These are phyloP conservation scores for Orbilia brochopaga DNA, from an alignment of 2,329 filamentous ascomycete species.

Conservation along the genomic window DNA sequence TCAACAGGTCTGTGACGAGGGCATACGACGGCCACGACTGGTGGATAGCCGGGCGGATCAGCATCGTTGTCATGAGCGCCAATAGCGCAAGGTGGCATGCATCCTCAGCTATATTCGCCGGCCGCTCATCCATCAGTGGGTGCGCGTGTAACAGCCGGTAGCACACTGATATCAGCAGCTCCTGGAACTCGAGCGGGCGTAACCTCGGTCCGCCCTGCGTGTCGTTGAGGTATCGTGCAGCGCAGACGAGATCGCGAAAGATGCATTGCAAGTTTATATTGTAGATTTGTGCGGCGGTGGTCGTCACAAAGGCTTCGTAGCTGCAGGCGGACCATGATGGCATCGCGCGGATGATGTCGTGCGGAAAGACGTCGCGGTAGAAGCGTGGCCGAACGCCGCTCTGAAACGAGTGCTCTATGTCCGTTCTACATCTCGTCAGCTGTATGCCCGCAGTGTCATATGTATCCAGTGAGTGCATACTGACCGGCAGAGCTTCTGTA, in stretches of 20 bases:
- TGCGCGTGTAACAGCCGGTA: constrained; percentile 20
- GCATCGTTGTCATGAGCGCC: constrained; percentile 24
- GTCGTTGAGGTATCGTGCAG: constrained; percentile 24
- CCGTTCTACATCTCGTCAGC: constrained; percentile 19
- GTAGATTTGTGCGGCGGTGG: constrained; percentile 15
- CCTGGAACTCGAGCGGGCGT: constrained; percentile 26
- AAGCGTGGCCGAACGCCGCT: constrained; percentile 24
- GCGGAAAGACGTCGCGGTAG: constrained; percentile 40
- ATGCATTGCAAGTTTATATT: constrained; percentile 8
- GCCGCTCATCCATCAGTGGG: constrained; percentile 8
- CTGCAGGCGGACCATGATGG: constrained; percentile 5
- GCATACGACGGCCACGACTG: constrained; percentile 14
- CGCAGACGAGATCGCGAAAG: constrained; percentile 30
- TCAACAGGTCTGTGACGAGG: constrained; percentile 8
- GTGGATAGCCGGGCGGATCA: constrained; percentile 13
- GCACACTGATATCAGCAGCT: constrained; percentile 22
- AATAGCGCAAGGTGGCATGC: constrained; percentile 22
- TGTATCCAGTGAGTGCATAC: background rate
- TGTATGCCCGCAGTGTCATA: background rate
- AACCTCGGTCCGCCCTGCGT: constrained; percentile 2
- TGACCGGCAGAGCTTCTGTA: constrained; percentile 46
- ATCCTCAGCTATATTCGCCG: constrained; percentile 5
- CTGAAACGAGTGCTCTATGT: constrained; percentile 39
- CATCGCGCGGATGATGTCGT: constrained; percentile 14
- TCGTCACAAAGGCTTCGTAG: constrained; percentile 23